Evolutionary conservation across 495 filamentous ascomycete species (phyloP).

Genomic region (Neurospora sp.): DNA sequence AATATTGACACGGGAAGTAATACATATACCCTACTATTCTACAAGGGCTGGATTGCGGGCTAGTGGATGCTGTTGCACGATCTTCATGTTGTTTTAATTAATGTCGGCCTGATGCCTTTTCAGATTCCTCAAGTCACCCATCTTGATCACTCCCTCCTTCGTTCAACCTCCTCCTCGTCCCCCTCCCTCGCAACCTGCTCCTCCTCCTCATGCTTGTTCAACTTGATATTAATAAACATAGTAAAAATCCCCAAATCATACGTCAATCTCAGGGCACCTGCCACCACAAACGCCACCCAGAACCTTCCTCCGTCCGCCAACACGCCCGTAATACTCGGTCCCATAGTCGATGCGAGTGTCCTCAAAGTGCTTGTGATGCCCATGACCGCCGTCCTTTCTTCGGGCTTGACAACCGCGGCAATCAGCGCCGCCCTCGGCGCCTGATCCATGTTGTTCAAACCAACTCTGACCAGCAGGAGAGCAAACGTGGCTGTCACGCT

Average conservation of each 20-base stretch:
- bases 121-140: background rate
- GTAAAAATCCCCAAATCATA: slow-evolving; percentile 68
- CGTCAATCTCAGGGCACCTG: slow-evolving; percentile 54
- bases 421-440: slow-evolving; percentile 76
- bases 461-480: slow-evolving; percentile 56
- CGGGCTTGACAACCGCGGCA: slow-evolving; percentile 57
- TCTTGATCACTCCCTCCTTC: background rate
- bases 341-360: slow-evolving; percentile 51
- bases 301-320: slow-evolving; percentile 53
- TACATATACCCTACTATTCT: background rate
- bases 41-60: background rate
- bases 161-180: background rate
- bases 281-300: slow-evolving; percentile 65
- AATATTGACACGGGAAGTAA: background rate
- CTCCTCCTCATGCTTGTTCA: slow-evolving; percentile 28
- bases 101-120: background rate
- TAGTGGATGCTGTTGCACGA: background rate
- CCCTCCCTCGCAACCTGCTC: background rate
- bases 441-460: slow-evolving; percentile 60
- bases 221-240: slow-evolving; percentile 49
- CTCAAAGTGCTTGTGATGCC: slow-evolving; percentile 61
- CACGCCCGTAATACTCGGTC: slow-evolving; percentile 63
- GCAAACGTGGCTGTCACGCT: slow-evolving; percentile 43
- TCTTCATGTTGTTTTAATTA: background rate
- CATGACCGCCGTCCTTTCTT: slow-evolving; percentile 76